phyloP scores from a whole-genome alignment of 179 eudicot species.

The Sideroxylon spinosum region DNA sequence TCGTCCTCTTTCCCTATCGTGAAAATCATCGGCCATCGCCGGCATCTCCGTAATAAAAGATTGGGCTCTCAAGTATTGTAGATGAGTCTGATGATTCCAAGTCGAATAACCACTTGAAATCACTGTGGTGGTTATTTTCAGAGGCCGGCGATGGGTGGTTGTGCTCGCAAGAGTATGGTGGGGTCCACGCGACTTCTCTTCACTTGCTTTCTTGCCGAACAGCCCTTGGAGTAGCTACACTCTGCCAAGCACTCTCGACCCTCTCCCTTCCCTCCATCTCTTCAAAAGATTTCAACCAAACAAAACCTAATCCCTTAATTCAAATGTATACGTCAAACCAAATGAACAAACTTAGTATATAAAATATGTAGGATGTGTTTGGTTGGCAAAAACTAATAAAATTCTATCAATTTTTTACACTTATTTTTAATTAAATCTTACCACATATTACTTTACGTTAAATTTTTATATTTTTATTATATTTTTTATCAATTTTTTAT shows the following conservation, averaged over 20 bases:
- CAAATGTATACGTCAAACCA: no score
- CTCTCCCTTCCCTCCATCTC: no score
- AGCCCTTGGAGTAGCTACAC: constrained; percentile 88
- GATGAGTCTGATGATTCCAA: constrained; percentile 6
- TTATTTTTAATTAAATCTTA: neutral
- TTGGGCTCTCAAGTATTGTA: constrained; percentile 35
- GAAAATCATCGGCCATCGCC: constrained; percentile 35
- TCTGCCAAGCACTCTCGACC: no score
- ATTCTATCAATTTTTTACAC: no score
- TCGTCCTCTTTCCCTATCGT: constrained; percentile 64
- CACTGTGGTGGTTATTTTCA: constrained; percentile 27
- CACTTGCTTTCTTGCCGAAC: constrained; percentile 86
- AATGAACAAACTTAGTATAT: no score
- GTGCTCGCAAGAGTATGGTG: constrained; percentile 69
- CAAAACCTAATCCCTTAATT: no score
- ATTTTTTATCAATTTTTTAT: no score
- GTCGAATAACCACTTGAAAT: constrained; percentile 17
- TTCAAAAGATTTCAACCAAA: no score
- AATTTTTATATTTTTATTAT: no score
- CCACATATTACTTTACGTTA: no score
- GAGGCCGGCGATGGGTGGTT: constrained; percentile 71
- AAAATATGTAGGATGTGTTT: no score
- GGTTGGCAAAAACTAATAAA: no score
- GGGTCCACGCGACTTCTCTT: constrained; percentile 73
- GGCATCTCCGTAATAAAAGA: constrained; percentile 21